Evolutionary conservation across 306 rosid species (phyloP).

Genomic region (Glycine latifolia): DNA sequence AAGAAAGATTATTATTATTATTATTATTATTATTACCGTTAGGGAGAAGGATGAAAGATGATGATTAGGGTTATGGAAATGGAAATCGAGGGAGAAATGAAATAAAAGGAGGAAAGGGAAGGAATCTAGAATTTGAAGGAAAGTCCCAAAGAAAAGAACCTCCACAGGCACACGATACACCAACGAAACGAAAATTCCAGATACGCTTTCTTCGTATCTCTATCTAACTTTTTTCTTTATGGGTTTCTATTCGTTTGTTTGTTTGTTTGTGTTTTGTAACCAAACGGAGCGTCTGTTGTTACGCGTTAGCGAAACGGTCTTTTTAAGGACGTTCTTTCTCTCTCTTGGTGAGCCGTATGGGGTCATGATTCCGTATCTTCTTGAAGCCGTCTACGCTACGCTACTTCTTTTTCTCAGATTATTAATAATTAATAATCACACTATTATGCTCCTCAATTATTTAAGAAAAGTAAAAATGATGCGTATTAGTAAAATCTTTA

Average conservation of each 20-base stretch:
- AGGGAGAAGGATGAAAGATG: background rate
- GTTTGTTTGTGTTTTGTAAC: background rate
- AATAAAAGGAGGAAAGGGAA: background rate
- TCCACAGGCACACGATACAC: constrained; percentile 23
- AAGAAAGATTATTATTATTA: background rate
- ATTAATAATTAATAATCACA: too few species aligned
- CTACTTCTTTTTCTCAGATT: background rate
- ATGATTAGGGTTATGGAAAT: background rate
- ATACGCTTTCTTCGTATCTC: constrained; percentile 25
- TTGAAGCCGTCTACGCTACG: constrained; percentile 46
- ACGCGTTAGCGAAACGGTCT: constrained; percentile 41
- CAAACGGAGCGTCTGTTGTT: constrained; percentile 27
- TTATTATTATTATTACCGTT: background rate
- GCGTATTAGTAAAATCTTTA: too few species aligned
- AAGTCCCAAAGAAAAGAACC: constrained; percentile 51
- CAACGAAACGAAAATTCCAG: constrained; percentile 48
- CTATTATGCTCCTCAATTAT: too few species aligned
- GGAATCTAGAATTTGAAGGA: constrained; percentile 37
- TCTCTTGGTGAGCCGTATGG: constrained; percentile 26
- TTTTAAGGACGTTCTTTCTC: background rate
- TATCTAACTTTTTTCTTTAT: background rate
- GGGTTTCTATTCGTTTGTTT: background rate
- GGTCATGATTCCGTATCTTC: constrained; percentile 47
- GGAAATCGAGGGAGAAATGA: constrained; percentile 3
- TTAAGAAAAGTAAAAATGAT: too few species aligned